A percentile compares a stretch with the other conserved stretches of the same genome.
Evolutionary conservation across 2,329 filamentous ascomycete genomes (phyloP).

Genomic region (Cercospora canescens): DNA sequence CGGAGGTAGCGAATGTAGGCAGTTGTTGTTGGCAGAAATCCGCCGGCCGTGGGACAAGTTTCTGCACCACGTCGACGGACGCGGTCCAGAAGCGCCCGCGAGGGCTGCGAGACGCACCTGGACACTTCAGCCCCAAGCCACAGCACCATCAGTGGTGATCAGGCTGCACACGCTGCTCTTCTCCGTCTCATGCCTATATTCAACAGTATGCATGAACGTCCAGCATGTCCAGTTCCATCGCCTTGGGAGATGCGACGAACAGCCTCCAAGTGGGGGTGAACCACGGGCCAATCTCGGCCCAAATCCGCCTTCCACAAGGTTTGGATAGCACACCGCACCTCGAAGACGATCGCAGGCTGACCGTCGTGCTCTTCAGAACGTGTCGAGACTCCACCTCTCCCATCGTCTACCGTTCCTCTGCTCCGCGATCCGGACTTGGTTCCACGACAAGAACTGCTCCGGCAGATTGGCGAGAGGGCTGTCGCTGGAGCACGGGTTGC

Average conservation of each 20-base stretch:
- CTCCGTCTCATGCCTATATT: background rate
- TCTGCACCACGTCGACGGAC: background rate
- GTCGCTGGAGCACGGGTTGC: too few relatives aligned
- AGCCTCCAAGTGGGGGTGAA: background rate
- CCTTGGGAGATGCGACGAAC: background rate
- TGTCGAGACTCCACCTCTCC: background rate
- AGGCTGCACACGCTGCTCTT: background rate
- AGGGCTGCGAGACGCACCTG: background rate
- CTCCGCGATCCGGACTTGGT: background rate
- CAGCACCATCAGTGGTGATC: background rate
- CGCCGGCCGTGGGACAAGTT: too few relatives aligned
- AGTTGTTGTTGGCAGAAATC: too few relatives aligned
- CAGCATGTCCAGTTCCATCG: background rate
- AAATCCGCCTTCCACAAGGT: background rate
- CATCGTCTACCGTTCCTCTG: background rate
- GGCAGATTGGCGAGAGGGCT: background rate
- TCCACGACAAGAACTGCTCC: background rate
- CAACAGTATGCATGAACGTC: background rate
- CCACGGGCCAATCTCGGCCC: background rate
- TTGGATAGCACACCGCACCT: background rate
- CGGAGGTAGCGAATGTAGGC: too few relatives aligned
- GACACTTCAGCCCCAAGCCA: background rate
- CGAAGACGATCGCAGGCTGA: too few relatives aligned
- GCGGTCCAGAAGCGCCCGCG: background rate
- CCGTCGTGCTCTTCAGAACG: background rate